Percentiles rank a stretch among this genome's conserved stretches.
Conservation (phyloP, 2,329 filamentous ascomycete species). For the Zymoseptoria crescenta region DNA sequence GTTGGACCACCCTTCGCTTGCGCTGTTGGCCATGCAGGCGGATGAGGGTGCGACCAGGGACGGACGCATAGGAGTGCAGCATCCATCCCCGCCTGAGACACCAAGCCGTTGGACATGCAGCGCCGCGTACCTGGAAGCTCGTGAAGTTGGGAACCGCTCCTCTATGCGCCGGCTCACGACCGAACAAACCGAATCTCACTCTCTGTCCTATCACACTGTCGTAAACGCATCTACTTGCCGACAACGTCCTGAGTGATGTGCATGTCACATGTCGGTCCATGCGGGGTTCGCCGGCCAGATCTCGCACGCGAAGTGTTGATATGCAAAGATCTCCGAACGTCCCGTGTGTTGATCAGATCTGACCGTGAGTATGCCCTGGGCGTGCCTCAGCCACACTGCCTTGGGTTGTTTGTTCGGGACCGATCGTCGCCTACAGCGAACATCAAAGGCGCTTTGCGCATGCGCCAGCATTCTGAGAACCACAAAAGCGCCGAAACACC, state of each 20-base stretch:
- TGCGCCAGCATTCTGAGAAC: not conserved
- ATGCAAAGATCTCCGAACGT: not conserved
- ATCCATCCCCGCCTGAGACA: not conserved
- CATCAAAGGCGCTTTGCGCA: not conserved
- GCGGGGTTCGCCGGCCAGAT: not conserved
- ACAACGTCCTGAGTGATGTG: not conserved
- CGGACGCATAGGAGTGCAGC: too few relatives aligned
- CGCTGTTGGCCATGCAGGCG: not conserved
- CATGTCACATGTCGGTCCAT: not conserved
- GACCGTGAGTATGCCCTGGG: not conserved
- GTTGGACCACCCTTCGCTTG: not conserved
- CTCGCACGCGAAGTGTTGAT: not conserved
- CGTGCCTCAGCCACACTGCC: not conserved
- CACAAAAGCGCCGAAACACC: not conserved
- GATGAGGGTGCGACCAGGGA: not conserved
- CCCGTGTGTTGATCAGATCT: not conserved
- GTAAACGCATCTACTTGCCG: not conserved
- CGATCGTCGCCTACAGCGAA: not conserved
- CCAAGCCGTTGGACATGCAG: not conserved
- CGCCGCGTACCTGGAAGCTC: not conserved
- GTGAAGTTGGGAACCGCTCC: not conserved
- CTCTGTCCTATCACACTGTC: not conserved
- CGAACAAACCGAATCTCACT: not conserved
- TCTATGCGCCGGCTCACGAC: not conserved
- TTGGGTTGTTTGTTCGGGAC: not conserved